Evolutionary conservation across 768 basidiomycete genomes (phyloP), one percentile per base, ranked within the genome.

Genomic region (Trametes cinnabarina): DNA sequence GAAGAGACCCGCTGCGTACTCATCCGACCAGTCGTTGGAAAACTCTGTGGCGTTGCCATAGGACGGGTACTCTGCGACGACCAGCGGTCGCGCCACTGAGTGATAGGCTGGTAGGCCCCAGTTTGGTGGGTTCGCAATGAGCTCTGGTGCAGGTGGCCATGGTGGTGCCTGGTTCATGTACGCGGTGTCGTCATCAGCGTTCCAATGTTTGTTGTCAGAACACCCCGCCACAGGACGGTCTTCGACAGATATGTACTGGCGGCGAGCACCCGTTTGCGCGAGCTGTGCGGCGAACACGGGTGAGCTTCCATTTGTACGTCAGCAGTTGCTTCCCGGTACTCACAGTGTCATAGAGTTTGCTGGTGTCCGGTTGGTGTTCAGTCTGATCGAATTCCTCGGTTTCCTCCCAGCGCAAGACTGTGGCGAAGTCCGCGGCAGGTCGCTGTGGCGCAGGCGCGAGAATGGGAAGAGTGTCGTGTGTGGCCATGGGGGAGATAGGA

Each of bases 381-480:
- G 30, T 19, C 34, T 28, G 42, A 14, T 12, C 4, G 20, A n/a
- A 17, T 3, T 46, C 20, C 4, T 44, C 42, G 42, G 42, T 17
- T 46, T 23, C 52, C 22, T 35, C 22, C 52, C 52, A 54, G 42
- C 23, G 12, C 32, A 54, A 43, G 20, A 54, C 23, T 22, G 42
- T 46, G 43, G 52, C 52, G 23, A 44, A 54, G 52, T 54, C 52
- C 6, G 42, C 52, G 14, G 42, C 43, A 32, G 42, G 52, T 4
- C 52, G 52, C 22, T 46, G 52, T 54, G 52, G 52, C 52, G 52
- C 52, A 35, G 52, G 52, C 17, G 52, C 43, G 43, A 26, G 15
- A 20, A 54, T 37, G 14, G 52, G 42, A 17, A 54, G 42, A 3
- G 15, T 14, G 10, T 19, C 20, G 12, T 4, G 4, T 12, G 11